Conservation (phyloP, 176 grass and related monocot species). For the Avena atlantica region DNA sequence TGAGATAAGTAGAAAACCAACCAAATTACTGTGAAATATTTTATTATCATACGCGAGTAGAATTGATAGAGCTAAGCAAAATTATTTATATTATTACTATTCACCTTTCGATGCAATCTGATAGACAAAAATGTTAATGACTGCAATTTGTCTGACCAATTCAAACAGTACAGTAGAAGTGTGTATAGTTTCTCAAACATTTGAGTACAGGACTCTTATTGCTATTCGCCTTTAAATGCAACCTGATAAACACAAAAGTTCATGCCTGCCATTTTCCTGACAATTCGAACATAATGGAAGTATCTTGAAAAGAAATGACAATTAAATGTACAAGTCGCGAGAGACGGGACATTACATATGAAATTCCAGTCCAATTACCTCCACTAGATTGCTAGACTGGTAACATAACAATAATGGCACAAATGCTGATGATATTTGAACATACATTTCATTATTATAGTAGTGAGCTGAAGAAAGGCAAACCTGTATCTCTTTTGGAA, state of each 20-base stretch:
- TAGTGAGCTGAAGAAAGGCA: background rate
- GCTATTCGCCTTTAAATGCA: background rate
- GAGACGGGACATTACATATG: background rate
- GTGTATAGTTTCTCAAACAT: background rate
- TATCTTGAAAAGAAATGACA: background rate
- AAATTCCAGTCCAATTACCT: no score
- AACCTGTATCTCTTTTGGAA: slow-evolving; percentile 97
- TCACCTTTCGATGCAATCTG: background rate
- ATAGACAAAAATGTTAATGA: background rate
- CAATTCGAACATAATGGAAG: background rate
- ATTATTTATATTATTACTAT: background rate
- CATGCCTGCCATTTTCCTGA: background rate
- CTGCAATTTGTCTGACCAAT: background rate
- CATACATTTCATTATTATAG: background rate
- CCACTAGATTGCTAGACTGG: background rate
- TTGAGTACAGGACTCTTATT: background rate
- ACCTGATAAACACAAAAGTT: background rate
- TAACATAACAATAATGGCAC: background rate
- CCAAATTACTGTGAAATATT: background rate
- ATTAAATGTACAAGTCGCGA: background rate
- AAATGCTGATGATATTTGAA: background rate
- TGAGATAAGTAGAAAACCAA: slow-evolving; percentile 3
- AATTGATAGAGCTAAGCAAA: background rate
- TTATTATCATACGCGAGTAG: background rate
- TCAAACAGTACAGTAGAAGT: background rate